A percentile compares a stretch with the other conserved stretches of the same genome.
Evolutionary conservation across 345 rosid species (phyloP).

Genomic region (Gossypium turneri): DNA sequence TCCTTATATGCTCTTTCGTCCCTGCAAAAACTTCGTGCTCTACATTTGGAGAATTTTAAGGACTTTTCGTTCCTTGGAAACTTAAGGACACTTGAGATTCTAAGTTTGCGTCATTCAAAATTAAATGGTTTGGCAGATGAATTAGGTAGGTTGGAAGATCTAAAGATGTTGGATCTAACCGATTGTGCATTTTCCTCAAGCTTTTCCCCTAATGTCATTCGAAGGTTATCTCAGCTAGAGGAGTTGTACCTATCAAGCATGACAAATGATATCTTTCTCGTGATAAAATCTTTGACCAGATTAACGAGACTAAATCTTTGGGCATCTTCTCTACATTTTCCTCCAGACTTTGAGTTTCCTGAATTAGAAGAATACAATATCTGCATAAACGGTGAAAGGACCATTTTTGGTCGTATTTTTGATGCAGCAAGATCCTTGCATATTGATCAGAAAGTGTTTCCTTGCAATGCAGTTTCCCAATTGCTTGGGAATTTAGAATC

Average conservation of each 20-base stretch:
- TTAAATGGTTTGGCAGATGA: rapidly evolving
- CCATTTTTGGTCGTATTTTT: neutral
- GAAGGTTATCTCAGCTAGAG: no score
- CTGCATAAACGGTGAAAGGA: rapidly evolving
- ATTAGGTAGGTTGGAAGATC: no score
- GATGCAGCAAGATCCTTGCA: neutral
- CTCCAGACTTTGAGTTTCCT: neutral
- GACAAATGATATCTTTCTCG: no score
- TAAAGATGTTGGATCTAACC: no score
- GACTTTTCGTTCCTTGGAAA: no score
- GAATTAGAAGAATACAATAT: neutral
- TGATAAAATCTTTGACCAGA: neutral
- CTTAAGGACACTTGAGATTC: no score
- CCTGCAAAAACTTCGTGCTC: no score
- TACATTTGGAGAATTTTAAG: no score
- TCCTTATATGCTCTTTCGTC: no score
- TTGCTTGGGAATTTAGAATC: neutral
- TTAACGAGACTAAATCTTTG: neutral
- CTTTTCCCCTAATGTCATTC: no score
- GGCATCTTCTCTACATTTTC: neutral
- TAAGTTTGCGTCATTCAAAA: rapidly evolving
- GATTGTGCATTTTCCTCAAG: no score
- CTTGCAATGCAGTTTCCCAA: neutral
- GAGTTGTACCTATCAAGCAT: no score
- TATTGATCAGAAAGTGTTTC: neutral